Evolutionary conservation across 495 filamentous ascomycete species (phyloP), one percentile per base, ranked within the genome.

Genomic region (Aspergillus affinis): DNA sequence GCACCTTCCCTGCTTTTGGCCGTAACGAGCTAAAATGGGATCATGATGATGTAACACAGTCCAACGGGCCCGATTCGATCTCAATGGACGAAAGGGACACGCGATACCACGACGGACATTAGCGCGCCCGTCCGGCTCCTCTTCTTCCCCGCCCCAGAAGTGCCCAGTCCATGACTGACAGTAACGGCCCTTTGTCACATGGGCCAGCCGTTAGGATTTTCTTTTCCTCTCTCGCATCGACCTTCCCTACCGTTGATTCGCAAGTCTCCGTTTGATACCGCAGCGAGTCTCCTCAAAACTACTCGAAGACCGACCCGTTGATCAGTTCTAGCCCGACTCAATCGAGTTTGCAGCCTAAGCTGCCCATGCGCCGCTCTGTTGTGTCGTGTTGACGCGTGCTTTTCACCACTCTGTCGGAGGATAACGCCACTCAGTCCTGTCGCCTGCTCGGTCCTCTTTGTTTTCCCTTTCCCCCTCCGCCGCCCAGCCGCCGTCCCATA

Each of bases 371-470:
- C 10, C 29, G 29, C 36, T 41, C 12, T 6, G 36, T 41, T 41
- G 36, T 41, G 36, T 41, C n/a, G 27, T 20, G 20, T 21, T 8
- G 23, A 45, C n/a, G 6, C 6, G 32, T 46, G 36, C 52, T 46
- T 41, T 41, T 13, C 52, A 54, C 17, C 52, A 54, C 23, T 45
- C 45, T 36, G 12, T 12, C 51, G 23, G 36, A 32, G 29, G 26
- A 53, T 53, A 53, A 53, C 51, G 51, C 51, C 51, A 36, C 51
- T 53, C 8, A n/a, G 7, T 19, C 36, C 15, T n/a, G 6, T 30
- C 15, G 4, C 27, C 50, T 52, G 15, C 26, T 23, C 19, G 23
- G 32, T 9, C 13, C 48, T 10, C 48, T 26, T 49, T 13, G 19
- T 49, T 49, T 4, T 49, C 48, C n/a, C 48, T 15, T 6, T 20